Conservation (phyloP, 345 rosid species). For the Syzygium jambos region DNA sequence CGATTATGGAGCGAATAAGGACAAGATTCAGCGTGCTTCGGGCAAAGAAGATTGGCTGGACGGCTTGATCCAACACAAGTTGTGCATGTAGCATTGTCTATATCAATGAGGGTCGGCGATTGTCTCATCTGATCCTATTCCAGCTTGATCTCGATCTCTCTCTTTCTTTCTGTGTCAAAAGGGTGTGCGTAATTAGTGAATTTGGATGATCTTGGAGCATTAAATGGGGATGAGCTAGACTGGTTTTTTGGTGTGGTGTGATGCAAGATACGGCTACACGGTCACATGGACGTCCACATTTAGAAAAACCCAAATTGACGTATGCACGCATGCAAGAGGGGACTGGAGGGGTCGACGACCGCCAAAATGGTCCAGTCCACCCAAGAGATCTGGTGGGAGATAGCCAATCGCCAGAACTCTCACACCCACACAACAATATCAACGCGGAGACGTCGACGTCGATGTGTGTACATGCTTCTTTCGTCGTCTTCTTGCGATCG, state of each 20-base stretch:
- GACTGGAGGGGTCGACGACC: conserved; percentile 47
- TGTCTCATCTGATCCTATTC: neutral
- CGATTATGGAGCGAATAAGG: neutral
- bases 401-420: neutral
- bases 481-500: neutral
- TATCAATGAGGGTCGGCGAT: neutral
- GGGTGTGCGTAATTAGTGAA: neutral
- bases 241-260: neutral
- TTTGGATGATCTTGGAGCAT: neutral
- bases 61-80: neutral
- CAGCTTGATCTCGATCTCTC: neutral
- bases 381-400: conserved; percentile 20
- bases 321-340: conserved; percentile 6
- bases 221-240: neutral
- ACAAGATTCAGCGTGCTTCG: neutral
- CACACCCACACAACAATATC: neutral
- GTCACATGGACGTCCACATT: neutral
- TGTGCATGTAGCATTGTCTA: neutral
- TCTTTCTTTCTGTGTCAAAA: neutral
- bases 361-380: conserved; percentile 67
- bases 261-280: neutral
- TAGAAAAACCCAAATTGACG: neutral
- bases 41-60: neutral
- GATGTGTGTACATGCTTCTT: neutral
- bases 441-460: neutral